phyloP scores from a whole-genome alignment of 129 eudicot species.

The Flaveria robusta region DNA sequence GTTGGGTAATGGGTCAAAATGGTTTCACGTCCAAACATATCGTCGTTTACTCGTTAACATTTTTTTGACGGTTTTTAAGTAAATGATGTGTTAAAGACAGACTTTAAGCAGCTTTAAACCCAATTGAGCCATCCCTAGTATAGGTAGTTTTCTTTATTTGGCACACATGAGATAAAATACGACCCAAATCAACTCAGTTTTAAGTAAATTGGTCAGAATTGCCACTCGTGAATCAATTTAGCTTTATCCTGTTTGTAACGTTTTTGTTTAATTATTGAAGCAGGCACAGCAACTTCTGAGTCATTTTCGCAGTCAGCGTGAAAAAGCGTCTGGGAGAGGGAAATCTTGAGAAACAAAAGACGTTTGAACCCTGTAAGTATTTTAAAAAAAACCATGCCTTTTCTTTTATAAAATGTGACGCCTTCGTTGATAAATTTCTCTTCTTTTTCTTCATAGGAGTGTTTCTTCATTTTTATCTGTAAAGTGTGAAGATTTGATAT shows the following conservation, averaged over 20 bases:
- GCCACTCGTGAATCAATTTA: neutral
- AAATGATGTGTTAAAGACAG: neutral
- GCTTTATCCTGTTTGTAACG: constrained; percentile 6
- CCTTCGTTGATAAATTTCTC: neutral
- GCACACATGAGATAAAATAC: neutral
- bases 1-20: neutral
- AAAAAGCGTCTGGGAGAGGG: constrained; percentile 61
- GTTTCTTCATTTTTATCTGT: constrained; percentile 21
- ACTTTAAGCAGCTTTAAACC: neutral
- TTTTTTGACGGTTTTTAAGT: neutral
- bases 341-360: constrained; percentile 50
- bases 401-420: neutral
- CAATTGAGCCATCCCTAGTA: neutral
- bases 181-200: neutral
- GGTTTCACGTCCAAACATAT: neutral
- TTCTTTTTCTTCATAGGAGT: neutral
- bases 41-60: neutral
- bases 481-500: constrained; percentile 11
- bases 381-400: neutral
- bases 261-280: constrained; percentile 16
- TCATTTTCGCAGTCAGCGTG: constrained; percentile 93
- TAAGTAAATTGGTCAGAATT: neutral
- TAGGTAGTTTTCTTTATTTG: neutral
- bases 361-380: constrained; percentile 26
- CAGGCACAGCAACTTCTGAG: constrained; percentile 96